Percentiles rank a stretch among this genome's conserved stretches.
phyloP scores from a whole-genome alignment of 1,284 basidiomycete species.

The Psilocybe mexicana region DNA sequence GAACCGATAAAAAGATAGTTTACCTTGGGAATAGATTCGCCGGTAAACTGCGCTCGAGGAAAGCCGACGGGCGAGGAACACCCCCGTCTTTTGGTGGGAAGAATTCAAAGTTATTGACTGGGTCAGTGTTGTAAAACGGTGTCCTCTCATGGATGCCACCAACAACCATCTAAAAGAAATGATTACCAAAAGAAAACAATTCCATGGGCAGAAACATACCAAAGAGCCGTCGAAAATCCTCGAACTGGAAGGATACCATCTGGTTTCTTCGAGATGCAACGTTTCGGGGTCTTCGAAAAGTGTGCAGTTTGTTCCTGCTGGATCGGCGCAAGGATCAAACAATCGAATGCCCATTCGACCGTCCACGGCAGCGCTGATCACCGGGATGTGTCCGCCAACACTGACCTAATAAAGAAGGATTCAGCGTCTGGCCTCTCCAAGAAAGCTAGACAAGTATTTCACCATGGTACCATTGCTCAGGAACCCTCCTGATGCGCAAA shows the following conservation, averaged over 20 bases:
- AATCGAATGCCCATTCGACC: slow-evolving; percentile 38
- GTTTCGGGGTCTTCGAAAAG: slow-evolving; percentile 41
- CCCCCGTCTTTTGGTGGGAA: slow-evolving; percentile 53
- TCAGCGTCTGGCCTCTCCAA: neutral
- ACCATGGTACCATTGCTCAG: slow-evolving; percentile 45
- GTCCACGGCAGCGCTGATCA: slow-evolving; percentile 26
- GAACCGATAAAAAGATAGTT: neutral
- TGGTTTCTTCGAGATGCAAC: slow-evolving; percentile 37
- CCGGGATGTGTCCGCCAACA: slow-evolving; percentile 40
- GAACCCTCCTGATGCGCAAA: slow-evolving; percentile 52
- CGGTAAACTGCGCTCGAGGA: slow-evolving; percentile 45
- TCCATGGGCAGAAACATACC: slow-evolving; percentile 15
- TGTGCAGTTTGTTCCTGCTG: slow-evolving; percentile 37
- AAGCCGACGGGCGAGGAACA: slow-evolving; percentile 44
- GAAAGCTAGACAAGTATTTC: neutral
- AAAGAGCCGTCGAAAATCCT: slow-evolving; percentile 43
- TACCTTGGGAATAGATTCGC: slow-evolving; percentile 45
- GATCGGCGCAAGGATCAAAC: slow-evolving; percentile 41
- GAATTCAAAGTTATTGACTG: slow-evolving; percentile 53
- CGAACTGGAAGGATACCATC: slow-evolving; percentile 47
- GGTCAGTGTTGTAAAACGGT: slow-evolving; percentile 41
- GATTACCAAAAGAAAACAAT: neutral
- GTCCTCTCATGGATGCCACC: slow-evolving; percentile 40
- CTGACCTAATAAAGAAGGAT: slow-evolving; percentile 32
- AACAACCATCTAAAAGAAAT: slow-evolving; percentile 36